These are phyloP conservation scores for Hanseniaspora uvarum DNA, from an alignment of 1,139 yeast species.

Conservation along the genomic window DNA sequence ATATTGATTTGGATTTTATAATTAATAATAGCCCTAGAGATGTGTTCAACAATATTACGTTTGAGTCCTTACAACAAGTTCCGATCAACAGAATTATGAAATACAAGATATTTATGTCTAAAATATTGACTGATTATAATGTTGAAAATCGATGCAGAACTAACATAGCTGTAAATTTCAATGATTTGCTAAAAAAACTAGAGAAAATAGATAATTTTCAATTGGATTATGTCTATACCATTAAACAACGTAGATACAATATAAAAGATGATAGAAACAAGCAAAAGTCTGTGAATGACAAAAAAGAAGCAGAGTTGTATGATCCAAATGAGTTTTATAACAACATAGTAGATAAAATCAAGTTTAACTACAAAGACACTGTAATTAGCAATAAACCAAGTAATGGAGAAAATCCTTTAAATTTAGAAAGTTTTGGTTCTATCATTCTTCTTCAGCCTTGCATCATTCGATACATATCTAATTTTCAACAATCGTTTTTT, in stretches of 20 bases:
- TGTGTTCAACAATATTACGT: background rate
- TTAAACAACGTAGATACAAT: background rate
- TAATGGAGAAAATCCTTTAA: background rate
- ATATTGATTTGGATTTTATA: background rate
- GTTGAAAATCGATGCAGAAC: background rate
- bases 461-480: background rate
- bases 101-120: constrained; percentile 10
- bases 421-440: constrained; percentile 8
- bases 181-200: constrained; percentile 1
- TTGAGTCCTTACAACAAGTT: constrained; percentile 7
- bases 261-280: background rate
- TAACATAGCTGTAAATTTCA: constrained; percentile 3
- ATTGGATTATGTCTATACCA: constrained; percentile 7
- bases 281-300: background rate
- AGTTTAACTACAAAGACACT: background rate
- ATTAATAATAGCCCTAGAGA: background rate
- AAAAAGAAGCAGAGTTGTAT: background rate
- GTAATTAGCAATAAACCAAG: background rate
- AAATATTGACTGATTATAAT: constrained; percentile 1
- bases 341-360: constrained; percentile 3
- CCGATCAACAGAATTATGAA: constrained; percentile 14
- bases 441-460: constrained; percentile 7
- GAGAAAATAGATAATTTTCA: constrained; percentile 14
- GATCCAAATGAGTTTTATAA: constrained; percentile 5
- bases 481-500: background rate